Conservation (phyloP, 768 basidiomycete genomes). For the Phylloporus sp. region DNA sequence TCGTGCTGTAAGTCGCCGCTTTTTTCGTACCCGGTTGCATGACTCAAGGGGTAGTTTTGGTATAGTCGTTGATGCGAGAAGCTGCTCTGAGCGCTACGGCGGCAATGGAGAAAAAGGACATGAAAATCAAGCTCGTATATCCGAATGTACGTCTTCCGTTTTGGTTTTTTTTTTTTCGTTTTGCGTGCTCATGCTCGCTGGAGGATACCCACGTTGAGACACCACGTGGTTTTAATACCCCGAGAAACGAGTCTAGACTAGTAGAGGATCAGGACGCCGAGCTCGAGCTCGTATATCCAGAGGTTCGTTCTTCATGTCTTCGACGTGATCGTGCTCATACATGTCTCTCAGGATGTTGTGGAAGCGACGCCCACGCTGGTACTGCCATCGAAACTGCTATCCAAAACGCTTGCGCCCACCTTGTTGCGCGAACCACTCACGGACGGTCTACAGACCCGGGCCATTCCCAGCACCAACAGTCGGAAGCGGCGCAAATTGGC, state of each 20-base stretch:
- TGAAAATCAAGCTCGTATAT: constrained; percentile 18
- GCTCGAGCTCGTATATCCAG: constrained; percentile 16
- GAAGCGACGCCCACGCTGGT: not conserved
- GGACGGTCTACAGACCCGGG: not conserved
- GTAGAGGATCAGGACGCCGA: constrained; percentile 5
- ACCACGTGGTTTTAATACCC: not conserved
- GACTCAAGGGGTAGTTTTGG: not conserved
- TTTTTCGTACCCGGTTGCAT: not conserved
- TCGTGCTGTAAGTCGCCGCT: not conserved
- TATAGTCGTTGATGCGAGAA: not conserved
- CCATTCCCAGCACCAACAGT: constrained; percentile 4
- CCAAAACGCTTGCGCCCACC: not conserved
- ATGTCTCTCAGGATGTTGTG: constrained; percentile 7
- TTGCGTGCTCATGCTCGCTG: not conserved
- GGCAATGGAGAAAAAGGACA: not conserved
- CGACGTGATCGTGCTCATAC: not conserved
- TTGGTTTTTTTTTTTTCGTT: not conserved
- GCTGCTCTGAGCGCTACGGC: not conserved
- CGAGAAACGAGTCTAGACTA: not conserved
- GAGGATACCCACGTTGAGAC: constrained; percentile 2
- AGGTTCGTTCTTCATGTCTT: not conserved
- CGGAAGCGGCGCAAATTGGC: constrained; percentile 17
- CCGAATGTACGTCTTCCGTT: constrained; percentile 22
- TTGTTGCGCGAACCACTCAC: constrained; percentile 2
- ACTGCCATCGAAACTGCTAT: not conserved